Evolutionary conservation across 805 yeast genomes (phyloP), one percentile per base, ranked within the genome.

Genomic region (Maudiozyma barnettii): DNA sequence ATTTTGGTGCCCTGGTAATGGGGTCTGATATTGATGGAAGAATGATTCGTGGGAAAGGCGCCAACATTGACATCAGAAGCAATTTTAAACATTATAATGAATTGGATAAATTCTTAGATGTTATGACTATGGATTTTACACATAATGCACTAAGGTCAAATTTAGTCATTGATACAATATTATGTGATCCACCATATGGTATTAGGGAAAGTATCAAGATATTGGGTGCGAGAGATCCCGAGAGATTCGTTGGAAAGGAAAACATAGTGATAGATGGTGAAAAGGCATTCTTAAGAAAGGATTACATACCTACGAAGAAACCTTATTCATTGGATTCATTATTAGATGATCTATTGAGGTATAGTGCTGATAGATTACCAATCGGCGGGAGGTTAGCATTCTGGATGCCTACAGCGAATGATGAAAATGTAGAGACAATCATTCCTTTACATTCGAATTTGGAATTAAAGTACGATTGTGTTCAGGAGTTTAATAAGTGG

Each of bases 381-480:
- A 66, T 79, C 2, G 78, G 77, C 7, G 96, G 97, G 0, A 71
- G 98, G 52, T 71, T 93, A 33, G 86, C 93, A 23, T 90, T 89
- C 64, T 93, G 99, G 99, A 87, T 90, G 93, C 99, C 99, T 0
- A 84, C 95, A 1, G 95, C 96, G 1, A 89, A 90, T 61, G 95
- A 86, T 57, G 95, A 85, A 54, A 79, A 76, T 52, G 72, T 78
- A 33, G 77, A 74, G 48, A 78, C 84, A 41, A 70, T 75, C 45
- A 79, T 90, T 22, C 98, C 98, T 5, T 80, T 78, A 55, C 96
- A 93, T 64, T 73, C 77, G 51, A 77, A 76, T 39, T 64, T 93
- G 49, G 84, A 84, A 56, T 70, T 89, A 55, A 68, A 82, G 43
- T 80, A 84, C 54, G 79, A 81, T 50, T 73, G 95, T 51, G 91